Conservation (phyloP, 2,329 filamentous ascomycete genomes). For the Verticillium isaacii region DNA sequence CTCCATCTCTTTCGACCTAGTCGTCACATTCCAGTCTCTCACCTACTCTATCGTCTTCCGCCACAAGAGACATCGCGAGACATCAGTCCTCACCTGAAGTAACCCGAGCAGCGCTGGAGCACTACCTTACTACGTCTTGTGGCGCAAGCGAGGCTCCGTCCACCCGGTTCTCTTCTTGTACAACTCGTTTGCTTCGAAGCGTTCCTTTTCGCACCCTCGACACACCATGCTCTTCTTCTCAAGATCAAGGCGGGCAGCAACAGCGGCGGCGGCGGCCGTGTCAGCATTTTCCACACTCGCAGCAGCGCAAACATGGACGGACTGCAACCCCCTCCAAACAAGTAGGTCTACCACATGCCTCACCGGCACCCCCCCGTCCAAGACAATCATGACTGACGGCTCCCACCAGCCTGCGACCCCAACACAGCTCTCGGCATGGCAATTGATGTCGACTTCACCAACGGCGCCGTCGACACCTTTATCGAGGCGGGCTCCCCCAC, state of each 20-base stretch:
- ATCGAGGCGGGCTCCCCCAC: constrained; percentile 62
- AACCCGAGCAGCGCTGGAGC: background rate
- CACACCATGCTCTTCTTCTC: constrained; percentile 9
- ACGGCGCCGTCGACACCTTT: constrained; percentile 76
- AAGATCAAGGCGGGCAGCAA: constrained; percentile 10
- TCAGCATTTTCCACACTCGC: constrained; percentile 16
- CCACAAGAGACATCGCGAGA: background rate
- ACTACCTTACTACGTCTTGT: background rate
- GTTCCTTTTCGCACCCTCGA: background rate
- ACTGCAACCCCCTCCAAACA: constrained; percentile 34
- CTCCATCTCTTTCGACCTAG: background rate
- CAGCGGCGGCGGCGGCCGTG: constrained; percentile 7
- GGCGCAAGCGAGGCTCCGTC: background rate
- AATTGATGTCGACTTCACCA: constrained; percentile 79
- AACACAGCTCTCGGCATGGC: constrained; percentile 78
- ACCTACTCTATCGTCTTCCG: background rate
- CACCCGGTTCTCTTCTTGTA: background rate
- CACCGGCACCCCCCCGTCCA: background rate
- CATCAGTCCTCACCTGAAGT: background rate
- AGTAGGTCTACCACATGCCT: constrained; percentile 3
- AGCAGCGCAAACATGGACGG: constrained; percentile 34
- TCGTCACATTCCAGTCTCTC: background rate
- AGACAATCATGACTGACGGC: background rate
- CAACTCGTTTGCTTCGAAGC: background rate
- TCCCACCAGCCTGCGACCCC: constrained; percentile 58